phyloP scores from a whole-genome alignment of 2,329 filamentous ascomycete genomes.

The Thielaviopsis euricoi region DNA sequence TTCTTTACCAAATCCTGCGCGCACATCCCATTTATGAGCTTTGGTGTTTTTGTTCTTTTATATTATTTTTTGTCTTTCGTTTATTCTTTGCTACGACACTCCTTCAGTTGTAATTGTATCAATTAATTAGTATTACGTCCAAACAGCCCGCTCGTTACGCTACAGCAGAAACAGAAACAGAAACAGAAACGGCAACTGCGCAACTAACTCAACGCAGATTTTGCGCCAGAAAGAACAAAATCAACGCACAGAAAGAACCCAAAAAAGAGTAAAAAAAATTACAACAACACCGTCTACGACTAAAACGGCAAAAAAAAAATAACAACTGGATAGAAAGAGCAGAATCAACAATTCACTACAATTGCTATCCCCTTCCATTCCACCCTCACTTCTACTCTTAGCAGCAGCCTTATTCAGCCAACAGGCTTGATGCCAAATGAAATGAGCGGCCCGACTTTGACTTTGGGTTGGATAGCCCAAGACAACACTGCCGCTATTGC shows the following conservation, averaged over 20 bases:
- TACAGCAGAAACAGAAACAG: background rate
- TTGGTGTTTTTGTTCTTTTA: too few species aligned
- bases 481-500: background rate
- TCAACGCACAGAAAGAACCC: too few species aligned
- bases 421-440: constrained; percentile 17
- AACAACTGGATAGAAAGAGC: too few species aligned
- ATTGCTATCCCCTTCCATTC: background rate
- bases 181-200: background rate
- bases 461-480: constrained; percentile 19
- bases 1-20: background rate
- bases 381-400: background rate
- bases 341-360: background rate
- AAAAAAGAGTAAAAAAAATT: too few species aligned
- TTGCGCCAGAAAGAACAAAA: too few species aligned
- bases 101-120: background rate
- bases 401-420: constrained; percentile 11
- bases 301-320: too few species aligned
- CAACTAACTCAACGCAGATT: background rate
- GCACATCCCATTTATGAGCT: too few species aligned
- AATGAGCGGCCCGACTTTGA: constrained; percentile 22
- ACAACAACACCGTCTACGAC: too few species aligned
- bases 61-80: too few species aligned
- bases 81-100: too few species aligned
- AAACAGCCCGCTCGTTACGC: background rate
- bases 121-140: too few species aligned